Base-by-base conservation (phyloP, 805 yeast genomes). In the Wickerhamomyces strasburgensis region DNA sequence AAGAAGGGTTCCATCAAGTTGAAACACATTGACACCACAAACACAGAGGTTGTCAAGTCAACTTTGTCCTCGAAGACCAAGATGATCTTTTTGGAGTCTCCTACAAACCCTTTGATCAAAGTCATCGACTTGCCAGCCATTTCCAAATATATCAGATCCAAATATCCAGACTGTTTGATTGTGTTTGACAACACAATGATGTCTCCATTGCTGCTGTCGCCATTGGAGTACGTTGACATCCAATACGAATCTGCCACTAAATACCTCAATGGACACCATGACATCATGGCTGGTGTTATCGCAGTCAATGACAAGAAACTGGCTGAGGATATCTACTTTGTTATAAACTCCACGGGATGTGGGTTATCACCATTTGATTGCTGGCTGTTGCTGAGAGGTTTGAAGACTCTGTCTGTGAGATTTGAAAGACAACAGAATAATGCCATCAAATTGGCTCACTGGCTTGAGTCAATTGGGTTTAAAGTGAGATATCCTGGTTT, bases 181-280 rank as follows among this genome's bases (percentile, higher is more conserved):
- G 95, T 86, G 11, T 89, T 89, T 44, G 97, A 89, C 64, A 89
- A 90, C 68, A 90, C 97, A 41, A 89, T 89, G 98, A 83, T 89
- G 94, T 80, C 95, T 19, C 97, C 97, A 10, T 61, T 89, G 43
- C 70, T 81, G 52, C 79, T 85, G 79, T 72, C 81, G 17, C 97
- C 98, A 5, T 68, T 89, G 47, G 86, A 84, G 49, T 73, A 84
- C 48, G 90, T 80, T 27, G 97, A 89, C 57, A 84, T 89, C 39
- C 95, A 85, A 39, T 90, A 89, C 59, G 98, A 89, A 58, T 80
- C 90, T 10, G 97, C 94, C 13, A 89, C 98, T 29, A 89, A 89
- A 62, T 89, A 85, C 56, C 68, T 89, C 49, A 84, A 88, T 52
- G 96, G 96, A 6, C 98, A 89, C 59, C 98, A 89, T 61, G 97